phyloP scores from a whole-genome alignment of 2,329 filamentous ascomycete species.

The Zopfia rhizophila region DNA sequence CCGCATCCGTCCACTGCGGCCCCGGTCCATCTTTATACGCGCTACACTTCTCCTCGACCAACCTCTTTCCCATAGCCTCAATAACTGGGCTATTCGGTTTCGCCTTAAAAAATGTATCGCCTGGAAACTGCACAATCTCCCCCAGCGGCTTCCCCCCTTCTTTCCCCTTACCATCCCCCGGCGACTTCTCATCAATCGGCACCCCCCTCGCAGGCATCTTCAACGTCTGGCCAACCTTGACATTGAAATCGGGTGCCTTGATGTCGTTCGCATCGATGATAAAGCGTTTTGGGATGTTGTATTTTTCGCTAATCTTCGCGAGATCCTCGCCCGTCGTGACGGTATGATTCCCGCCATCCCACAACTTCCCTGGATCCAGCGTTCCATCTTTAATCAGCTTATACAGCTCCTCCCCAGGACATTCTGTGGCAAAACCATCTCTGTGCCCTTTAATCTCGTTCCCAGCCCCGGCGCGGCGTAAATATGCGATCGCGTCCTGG shows the following conservation, averaged over 20 bases:
- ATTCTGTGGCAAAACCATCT: neutral
- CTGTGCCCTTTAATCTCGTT: conserved; percentile 1
- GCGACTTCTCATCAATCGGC: neutral
- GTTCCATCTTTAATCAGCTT: neutral
- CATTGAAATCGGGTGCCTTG: neutral
- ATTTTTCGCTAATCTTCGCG: neutral
- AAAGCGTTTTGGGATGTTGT: neutral
- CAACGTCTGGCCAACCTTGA: neutral
- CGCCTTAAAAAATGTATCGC: neutral
- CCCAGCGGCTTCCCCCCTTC: neutral
- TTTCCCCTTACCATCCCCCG: neutral
- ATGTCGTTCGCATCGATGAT: neutral
- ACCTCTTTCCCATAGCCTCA: neutral
- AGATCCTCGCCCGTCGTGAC: conserved; percentile 1
- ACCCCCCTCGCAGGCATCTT: neutral
- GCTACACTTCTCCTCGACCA: neutral
- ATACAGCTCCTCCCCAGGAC: neutral
- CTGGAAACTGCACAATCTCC: neutral
- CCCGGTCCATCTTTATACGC: neutral
- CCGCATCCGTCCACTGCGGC: neutral
- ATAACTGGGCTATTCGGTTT: neutral
- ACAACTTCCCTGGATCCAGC: neutral
- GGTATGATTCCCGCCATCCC: neutral
- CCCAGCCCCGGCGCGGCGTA: neutral
- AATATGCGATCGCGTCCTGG: neutral